Base-by-base conservation (phyloP, 441 rosid genomes). In the Populus hybrid region DNA sequence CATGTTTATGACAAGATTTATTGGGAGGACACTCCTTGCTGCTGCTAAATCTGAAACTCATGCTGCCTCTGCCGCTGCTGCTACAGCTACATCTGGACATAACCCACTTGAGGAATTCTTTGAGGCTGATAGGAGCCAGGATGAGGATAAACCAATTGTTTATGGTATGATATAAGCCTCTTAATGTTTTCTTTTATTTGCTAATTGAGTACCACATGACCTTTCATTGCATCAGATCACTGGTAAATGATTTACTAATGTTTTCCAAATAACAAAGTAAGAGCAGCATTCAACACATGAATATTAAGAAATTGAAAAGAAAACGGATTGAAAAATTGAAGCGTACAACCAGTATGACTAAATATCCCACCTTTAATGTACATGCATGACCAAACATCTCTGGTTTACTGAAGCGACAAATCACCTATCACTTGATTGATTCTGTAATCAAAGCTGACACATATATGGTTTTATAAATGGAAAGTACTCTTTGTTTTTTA, bases 51-150 rank as follows among this genome's bases (percentile, higher is more conserved):
- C 89, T 50, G 92, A 91, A 81, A 81, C 90, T 12, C 83, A 93
- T 40, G 72, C 93, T 36, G 82, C 91, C 14, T 89, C 91, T 6
- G 84, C 87, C 61, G 88, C 91, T 5, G 84, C 87, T 1, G 83
- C 97, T 10, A 64, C 90, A 18, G 70, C 79, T 76, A 79, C 65
- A 57, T 78, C 83, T 2, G 85, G 84, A 0, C 79, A 61, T 75
- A 92, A 92, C 78, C 94, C 98, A 67, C 93, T 95, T 0, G 92
- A 93, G 89, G 91, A 89, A 64, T 92, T 95, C 84, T 93, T 95
- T 36, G 98, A 92, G 86, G 82, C 83, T 2, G 94, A 94, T 16
- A 85, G 97, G 80, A 86, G 74, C 70, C 85, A 84, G 8, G 98
- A 90, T 19, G 94, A 89, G 72, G 94, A 88, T 10, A 91, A 90